These are phyloP conservation scores for Tuber aestivum DNA, from an alignment of 495 filamentous ascomycete species.

Conservation along the genomic window DNA sequence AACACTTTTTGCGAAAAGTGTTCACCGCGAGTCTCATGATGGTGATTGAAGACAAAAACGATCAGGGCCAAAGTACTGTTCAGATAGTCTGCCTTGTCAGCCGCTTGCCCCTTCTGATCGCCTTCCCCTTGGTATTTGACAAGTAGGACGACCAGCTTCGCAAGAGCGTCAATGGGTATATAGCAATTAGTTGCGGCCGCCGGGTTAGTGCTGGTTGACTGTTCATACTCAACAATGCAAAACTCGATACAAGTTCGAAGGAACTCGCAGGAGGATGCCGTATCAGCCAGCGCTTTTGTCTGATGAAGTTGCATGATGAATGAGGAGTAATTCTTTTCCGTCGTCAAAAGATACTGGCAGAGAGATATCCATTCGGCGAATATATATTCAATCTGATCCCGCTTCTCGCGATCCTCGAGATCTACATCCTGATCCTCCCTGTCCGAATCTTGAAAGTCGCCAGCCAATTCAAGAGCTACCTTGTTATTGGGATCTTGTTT, in stretches of 20 bases:
- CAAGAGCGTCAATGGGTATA: constrained; percentile 74
- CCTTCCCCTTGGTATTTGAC: constrained; percentile 61
- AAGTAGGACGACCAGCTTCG: constrained; percentile 70
- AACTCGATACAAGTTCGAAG: constrained; percentile 74
- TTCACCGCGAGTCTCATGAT: constrained; percentile 75
- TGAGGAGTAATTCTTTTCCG: constrained; percentile 62
- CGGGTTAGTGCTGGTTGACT: constrained; percentile 54
- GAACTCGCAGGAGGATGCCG: constrained; percentile 71
- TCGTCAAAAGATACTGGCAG: constrained; percentile 63
- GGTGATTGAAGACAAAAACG: constrained; percentile 74
- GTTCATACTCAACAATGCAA: constrained; percentile 69
- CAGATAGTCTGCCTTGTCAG: constrained; percentile 60
- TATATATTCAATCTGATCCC: constrained; percentile 84
- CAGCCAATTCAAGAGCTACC: constrained; percentile 60
- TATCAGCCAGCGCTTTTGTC: constrained; percentile 59
- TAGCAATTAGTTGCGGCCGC: constrained; percentile 63
- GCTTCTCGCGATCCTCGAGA: constrained; percentile 51
- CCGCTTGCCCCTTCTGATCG: constrained; percentile 52
- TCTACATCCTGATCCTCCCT: constrained; percentile 47
- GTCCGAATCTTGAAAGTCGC: constrained; percentile 55
- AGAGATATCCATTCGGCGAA: constrained; percentile 91
- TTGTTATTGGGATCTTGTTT: constrained; percentile 62
- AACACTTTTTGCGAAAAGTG: constrained; percentile 82
- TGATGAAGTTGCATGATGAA: constrained; percentile 84
- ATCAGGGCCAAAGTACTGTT: constrained; percentile 68